A percentile compares a stretch with the other conserved stretches of the same genome.
Evolutionary conservation across 2,329 filamentous ascomycete genomes (phyloP).

Genomic region (Aspergillus persii): DNA sequence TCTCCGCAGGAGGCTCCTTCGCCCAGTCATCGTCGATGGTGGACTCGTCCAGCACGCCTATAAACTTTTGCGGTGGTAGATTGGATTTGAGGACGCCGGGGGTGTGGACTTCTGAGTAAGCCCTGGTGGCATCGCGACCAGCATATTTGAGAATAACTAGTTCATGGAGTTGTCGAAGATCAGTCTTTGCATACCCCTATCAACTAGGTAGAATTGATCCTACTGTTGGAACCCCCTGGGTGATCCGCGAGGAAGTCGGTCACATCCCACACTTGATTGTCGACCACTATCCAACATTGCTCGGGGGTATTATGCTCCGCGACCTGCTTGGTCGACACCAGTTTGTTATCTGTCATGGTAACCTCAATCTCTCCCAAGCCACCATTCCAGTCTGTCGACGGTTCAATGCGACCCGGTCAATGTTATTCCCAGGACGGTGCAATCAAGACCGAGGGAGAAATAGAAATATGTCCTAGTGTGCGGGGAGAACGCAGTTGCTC

Average conservation of each 20-base stretch:
- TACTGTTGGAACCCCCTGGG: conserved; percentile 58
- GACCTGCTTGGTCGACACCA: conserved; percentile 46
- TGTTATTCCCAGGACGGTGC: too few species aligned
- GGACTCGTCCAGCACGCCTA: conserved; percentile 50
- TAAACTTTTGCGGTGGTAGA: conserved; percentile 44
- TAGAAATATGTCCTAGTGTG: not conserved
- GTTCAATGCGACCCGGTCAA: too few species aligned
- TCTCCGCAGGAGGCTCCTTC: conserved; percentile 38
- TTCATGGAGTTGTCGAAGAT: not conserved
- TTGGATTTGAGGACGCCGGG: conserved; percentile 47
- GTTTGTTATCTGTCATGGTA: conserved; percentile 19
- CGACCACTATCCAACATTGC: conserved; percentile 66
- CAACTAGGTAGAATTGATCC: conserved; percentile 14
- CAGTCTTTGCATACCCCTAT: not conserved
- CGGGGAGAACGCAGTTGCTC: not conserved
- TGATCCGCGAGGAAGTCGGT: conserved; percentile 65
- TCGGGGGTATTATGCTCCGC: conserved; percentile 48
- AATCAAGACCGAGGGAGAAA: not conserved
- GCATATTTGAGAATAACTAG: conserved; percentile 47
- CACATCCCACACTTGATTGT: conserved; percentile 66
- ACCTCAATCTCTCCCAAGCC: not conserved
- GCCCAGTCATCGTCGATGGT: conserved; percentile 52
- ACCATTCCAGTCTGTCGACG: not conserved
- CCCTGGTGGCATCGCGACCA: conserved; percentile 45
- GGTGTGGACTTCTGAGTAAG: conserved; percentile 47